Base-by-base conservation (phyloP, 2,329 filamentous ascomycete genomes). In the Harringtonia lauricola region DNA sequence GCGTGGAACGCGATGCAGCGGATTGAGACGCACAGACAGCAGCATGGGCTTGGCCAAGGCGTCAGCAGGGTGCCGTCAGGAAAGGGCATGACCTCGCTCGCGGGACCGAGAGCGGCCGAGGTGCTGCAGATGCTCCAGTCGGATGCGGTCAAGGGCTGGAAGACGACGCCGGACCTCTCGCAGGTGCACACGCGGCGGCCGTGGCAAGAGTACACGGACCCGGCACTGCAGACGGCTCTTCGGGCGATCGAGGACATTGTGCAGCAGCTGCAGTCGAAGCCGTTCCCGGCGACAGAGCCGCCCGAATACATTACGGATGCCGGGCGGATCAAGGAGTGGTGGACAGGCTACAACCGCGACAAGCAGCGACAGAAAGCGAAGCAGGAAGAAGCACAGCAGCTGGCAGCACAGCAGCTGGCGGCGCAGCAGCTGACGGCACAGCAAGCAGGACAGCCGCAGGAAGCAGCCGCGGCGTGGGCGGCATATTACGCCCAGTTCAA, bases 281-380 rank as follows among this genome's bases (percentile, higher is more conserved):
- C 70, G 8, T 73, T 64, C 47, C 74, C 72, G 14, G 59, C 73
- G 2, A 67, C 54, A 2, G 64, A 71, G 36, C 70, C 75, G 4
- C 73, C 76, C 1, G 64, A 66, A 17, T 75, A 72, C 65, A 64
- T 78, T 49, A 59, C 58, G 19, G 63, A 71, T 28, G 56, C 65
- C 3, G 67, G 67, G 28, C 65, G 65, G 47, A 60, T 68, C 0
- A 65, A 66, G 10, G 67, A 74, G 48, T 79, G 74, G 74, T 70
- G 67, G 60, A 57, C 66, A 12, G 72, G 71, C 0, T 70, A 66
- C 48, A 55, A 59, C 30, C 57, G 56, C 36, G 62, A 65, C 38
- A 57, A 59, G 30, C 50, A 55, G 43, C 50, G 49, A 12, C 35
- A 46, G 33, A 62, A 61, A 37, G 59, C 67, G 38, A 64, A 64